phyloP scores from a whole-genome alignment of 208 protist species.

The Crithidia expoeki region DNA sequence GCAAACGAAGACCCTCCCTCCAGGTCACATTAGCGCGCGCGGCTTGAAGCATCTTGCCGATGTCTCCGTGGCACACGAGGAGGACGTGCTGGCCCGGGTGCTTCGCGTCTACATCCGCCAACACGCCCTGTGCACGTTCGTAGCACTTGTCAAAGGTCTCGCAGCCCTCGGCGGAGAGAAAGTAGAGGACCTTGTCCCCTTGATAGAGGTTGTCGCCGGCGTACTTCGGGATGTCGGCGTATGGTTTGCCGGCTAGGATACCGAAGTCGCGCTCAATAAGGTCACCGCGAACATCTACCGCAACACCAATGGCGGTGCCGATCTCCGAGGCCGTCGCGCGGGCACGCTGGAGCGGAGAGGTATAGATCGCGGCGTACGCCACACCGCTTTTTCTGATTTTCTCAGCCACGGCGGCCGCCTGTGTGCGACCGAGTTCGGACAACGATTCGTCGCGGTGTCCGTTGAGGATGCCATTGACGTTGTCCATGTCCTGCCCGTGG shows the following conservation, averaged over 20 bases:
- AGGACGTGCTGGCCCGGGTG: slow-evolving; percentile 75
- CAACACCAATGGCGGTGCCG: slow-evolving; percentile 35
- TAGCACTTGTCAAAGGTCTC: slow-evolving; percentile 85
- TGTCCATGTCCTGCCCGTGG: slow-evolving; percentile 92
- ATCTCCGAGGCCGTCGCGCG: slow-evolving; percentile 74
- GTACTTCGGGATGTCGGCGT: slow-evolving; percentile 66
- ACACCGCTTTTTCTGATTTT: slow-evolving; percentile 50
- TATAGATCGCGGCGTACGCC: slow-evolving; percentile 66
- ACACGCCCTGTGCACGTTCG: slow-evolving; percentile 61
- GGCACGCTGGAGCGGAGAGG: slow-evolving; percentile 79
- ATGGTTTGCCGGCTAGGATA: slow-evolving; percentile 76
- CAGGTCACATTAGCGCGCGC: slow-evolving; percentile 63
- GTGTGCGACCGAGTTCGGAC: slow-evolving; percentile 63
- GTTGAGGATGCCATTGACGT: slow-evolving; percentile 79
- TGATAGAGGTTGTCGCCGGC: slow-evolving; percentile 75
- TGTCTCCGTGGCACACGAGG: slow-evolving; percentile 90
- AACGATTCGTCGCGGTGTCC: slow-evolving; percentile 85
- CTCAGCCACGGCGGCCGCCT: slow-evolving; percentile 65
- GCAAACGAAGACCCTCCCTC: slow-evolving; percentile 64
- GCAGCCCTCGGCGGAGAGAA: slow-evolving; percentile 65
- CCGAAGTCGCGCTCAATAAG: slow-evolving; percentile 92
- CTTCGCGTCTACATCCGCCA: slow-evolving; percentile 55
- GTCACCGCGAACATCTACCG: slow-evolving; percentile 49
- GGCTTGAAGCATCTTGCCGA: slow-evolving; percentile 91
- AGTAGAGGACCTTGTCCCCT: slow-evolving; percentile 87